Percentiles rank a stretch among this genome's conserved stretches.
phyloP scores from a whole-genome alignment of 116 monocot species.

The Iris pallida region DNA sequence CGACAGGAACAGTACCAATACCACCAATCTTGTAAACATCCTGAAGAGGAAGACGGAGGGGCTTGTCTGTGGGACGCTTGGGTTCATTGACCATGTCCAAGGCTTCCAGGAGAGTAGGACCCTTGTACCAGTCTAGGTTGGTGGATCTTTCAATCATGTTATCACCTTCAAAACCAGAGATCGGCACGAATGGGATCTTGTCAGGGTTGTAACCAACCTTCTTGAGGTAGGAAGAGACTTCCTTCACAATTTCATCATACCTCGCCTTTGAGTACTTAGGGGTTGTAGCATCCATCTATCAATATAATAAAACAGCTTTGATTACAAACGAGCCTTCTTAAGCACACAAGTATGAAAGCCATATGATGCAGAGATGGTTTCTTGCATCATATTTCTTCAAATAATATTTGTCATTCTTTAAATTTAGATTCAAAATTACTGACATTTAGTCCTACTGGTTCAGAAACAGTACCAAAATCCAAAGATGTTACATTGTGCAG shows the following conservation, averaged over 20 bases:
- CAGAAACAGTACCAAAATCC: no score
- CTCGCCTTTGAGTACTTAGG: constrained; percentile 14
- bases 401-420: neutral
- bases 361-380: neutral
- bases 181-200: constrained; percentile 7
- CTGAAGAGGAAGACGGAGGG: constrained; percentile 39
- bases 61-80: constrained; percentile 36
- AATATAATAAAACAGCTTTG: neutral
- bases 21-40: constrained; percentile 51
- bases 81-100: constrained; percentile 30
- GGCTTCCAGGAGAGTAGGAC: constrained; percentile 33
- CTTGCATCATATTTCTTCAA: neutral
- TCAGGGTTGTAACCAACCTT: constrained; percentile 12
- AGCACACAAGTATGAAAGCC: neutral
- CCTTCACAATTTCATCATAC: constrained; percentile 15
- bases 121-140: constrained; percentile 50
- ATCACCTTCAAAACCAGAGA: constrained; percentile 32
- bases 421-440: neutral
- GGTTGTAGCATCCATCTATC: constrained; percentile 15
- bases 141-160: no score
- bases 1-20: constrained; percentile 35
- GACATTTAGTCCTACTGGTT: neutral
- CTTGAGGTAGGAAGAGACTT: constrained; percentile 13
- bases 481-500: no score
- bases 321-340: neutral